Conservation (phyloP, 1,284 basidiomycete genomes). For the Athelia sp. region DNA sequence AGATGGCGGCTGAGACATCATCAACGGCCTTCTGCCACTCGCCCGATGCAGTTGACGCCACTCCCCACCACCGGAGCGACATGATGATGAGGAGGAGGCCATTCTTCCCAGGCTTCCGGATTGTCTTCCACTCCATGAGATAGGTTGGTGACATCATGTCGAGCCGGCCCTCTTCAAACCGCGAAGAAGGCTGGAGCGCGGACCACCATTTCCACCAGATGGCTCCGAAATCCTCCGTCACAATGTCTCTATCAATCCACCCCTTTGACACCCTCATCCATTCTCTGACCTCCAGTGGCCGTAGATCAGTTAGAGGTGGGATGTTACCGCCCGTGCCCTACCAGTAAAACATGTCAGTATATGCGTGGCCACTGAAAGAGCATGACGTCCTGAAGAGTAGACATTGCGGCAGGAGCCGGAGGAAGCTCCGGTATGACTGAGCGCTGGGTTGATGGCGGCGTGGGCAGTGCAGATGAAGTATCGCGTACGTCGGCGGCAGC, state of each 20-base stretch:
- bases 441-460: too few species aligned
- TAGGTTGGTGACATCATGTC: not conserved
- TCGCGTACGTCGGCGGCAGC: too few species aligned
- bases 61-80: not conserved
- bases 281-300: not conserved
- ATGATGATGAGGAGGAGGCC: not conserved
- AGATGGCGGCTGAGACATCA: not conserved
- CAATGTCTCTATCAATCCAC: not conserved
- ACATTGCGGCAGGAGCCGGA: too few species aligned
- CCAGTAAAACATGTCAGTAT: too few species aligned
- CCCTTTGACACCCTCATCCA: not conserved
- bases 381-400: too few species aligned
- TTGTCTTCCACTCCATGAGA: not conserved
- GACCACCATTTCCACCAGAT: not conserved
- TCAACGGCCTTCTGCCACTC: not conserved
- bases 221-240: not conserved
- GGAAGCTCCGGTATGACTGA: too few species aligned
- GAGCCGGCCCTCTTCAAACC: not conserved
- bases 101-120: not conserved
- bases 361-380: too few species aligned
- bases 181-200: not conserved
- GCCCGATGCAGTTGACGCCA: not conserved
- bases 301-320: not conserved
- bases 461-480: too few species aligned
- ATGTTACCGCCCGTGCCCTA: not conserved